A percentile compares a stretch with the other conserved stretches of the same genome.
These are phyloP conservation scores for Colletotrichum aenigma DNA, from an alignment of 2,329 filamentous ascomycete genomes.

Conservation along the genomic window DNA sequence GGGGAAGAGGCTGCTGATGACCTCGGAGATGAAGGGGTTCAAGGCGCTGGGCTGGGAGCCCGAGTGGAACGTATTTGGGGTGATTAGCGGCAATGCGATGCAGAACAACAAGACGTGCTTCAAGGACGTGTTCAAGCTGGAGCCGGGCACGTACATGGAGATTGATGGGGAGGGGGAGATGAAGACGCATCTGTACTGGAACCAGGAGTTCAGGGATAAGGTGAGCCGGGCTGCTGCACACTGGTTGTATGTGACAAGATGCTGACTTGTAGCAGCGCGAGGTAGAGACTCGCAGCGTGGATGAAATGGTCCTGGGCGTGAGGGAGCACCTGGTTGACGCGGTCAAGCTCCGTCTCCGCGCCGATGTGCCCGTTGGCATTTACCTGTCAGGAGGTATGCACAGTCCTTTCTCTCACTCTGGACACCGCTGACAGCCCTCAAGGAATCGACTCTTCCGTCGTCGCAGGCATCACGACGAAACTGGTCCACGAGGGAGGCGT, in stretches of 20 bases:
- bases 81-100: slow-evolving; percentile 47
- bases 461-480: slow-evolving; percentile 61
- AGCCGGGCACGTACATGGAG: slow-evolving; percentile 48
- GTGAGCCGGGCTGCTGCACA: slow-evolving; percentile 26
- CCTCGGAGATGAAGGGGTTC: slow-evolving; percentile 60
- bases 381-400: slow-evolving; percentile 63
- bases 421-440: slow-evolving; percentile 45
- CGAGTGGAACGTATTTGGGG: slow-evolving; percentile 54
- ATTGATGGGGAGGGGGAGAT: slow-evolving; percentile 37
- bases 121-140: slow-evolving; percentile 47
- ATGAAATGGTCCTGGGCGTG: slow-evolving; percentile 56
- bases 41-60: slow-evolving; percentile 53
- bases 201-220: slow-evolving; percentile 56
- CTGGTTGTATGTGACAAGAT: background rate
- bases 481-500: slow-evolving; percentile 51
- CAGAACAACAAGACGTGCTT: slow-evolving; percentile 52
- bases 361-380: slow-evolving; percentile 62
- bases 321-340: slow-evolving; percentile 54
- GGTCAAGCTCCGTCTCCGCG: slow-evolving; percentile 55
- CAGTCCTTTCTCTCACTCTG: too few relatives aligned
- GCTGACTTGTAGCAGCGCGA: slow-evolving; percentile 22
- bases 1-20: slow-evolving; percentile 46
- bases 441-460: slow-evolving; percentile 60
- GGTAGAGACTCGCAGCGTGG: slow-evolving; percentile 46
- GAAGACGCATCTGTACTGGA: slow-evolving; percentile 54